phyloP scores from a whole-genome alignment of 768 basidiomycete genomes.

The Strobilomyces dryophilus region DNA sequence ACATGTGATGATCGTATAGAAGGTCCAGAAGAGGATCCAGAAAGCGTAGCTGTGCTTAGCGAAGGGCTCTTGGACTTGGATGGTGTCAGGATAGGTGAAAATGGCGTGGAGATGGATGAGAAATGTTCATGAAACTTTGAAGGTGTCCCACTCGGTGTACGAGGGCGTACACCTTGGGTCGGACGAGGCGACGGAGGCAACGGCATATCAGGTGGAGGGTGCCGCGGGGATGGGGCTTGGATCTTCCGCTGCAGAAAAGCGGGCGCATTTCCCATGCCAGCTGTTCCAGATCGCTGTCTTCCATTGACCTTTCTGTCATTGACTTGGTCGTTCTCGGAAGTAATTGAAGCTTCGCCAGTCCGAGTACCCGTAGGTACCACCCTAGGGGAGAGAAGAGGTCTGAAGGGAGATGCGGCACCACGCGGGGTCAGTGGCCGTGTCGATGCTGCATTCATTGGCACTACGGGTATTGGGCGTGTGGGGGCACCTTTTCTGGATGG shows the following conservation, averaged over 20 bases:
- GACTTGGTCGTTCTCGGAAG: slow-evolving; percentile 7
- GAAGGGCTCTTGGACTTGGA: slow-evolving; percentile 13
- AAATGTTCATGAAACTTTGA: slow-evolving; percentile 34
- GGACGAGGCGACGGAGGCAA: slow-evolving; percentile 25
- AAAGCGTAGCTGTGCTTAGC: slow-evolving; percentile 20
- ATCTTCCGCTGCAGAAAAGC: slow-evolving; percentile 30
- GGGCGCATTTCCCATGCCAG: slow-evolving; percentile 12
- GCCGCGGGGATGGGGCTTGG: slow-evolving; percentile 26
- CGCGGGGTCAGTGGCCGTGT: slow-evolving; percentile 15
- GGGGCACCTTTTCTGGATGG: slow-evolving; percentile 12
- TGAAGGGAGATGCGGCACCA: slow-evolving; percentile 19
- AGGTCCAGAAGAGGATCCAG: slow-evolving; percentile 27
- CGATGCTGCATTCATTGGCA: slow-evolving; percentile 6
- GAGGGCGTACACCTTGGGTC: not conserved
- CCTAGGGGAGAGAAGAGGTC: slow-evolving; percentile 19
- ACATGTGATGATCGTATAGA: slow-evolving; percentile 26
- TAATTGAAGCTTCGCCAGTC: not conserved
- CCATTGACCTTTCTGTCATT: slow-evolving; percentile 2
- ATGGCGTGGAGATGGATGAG: slow-evolving; percentile 25
- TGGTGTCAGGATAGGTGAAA: slow-evolving; percentile 10
- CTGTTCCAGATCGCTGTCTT: slow-evolving; percentile 16
- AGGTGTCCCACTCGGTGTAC: slow-evolving; percentile 9
- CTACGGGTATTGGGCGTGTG: slow-evolving; percentile 13
- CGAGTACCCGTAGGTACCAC: not conserved
- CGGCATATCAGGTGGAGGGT: slow-evolving; percentile 27